Evolutionary conservation across 176 grass and related monocot genomes (phyloP), one percentile per base, ranked within the genome.

Genomic region (Hsuehochloa calcarea): DNA sequence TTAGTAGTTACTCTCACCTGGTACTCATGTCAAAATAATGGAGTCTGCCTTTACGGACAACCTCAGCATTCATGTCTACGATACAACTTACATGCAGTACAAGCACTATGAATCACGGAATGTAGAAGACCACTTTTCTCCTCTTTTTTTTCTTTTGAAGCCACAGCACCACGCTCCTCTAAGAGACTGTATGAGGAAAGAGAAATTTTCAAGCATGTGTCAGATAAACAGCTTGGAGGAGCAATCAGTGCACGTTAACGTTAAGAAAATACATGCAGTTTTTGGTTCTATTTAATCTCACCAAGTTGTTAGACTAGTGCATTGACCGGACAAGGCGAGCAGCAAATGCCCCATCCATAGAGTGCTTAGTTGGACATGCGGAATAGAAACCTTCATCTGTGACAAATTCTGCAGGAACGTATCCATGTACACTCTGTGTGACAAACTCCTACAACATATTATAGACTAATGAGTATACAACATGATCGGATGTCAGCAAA

Each of bases 261-360:
- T 38, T 70, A 72, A 23, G 25, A 62, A 12, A 76, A 77, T 44
- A 49, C 54, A 85, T 63, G 73, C 66, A 14, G 12, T 34, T 72
- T 72, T 56, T 75, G 3, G 11, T 80, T 74, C 70, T 75, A 26
- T 19, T 72, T 74, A 13, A 78, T 78, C 80, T 91, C 68, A 91
- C 85, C 75, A 77, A 75, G 64, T 31, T 66, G 49, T 80, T 49
- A 37, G 19, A 75, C 78, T 85, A 92, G 65, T 77, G 27, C 11
- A 49, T 55, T 60, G 89, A 91, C 35, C 85, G 84, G 29, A 94
- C 66, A 75, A 97, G 87, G 45, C 92, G 92, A 74, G 95, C 90
- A 79, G 92, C 92, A 88, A 97, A 97, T 89, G 95, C 88, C 66
- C 95, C 92, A 71, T 97, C 95, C 52, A 97, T 92, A 64, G 86